Conservation (phyloP, 108 stramenopile species). For the Epithemia pelagica region DNA sequence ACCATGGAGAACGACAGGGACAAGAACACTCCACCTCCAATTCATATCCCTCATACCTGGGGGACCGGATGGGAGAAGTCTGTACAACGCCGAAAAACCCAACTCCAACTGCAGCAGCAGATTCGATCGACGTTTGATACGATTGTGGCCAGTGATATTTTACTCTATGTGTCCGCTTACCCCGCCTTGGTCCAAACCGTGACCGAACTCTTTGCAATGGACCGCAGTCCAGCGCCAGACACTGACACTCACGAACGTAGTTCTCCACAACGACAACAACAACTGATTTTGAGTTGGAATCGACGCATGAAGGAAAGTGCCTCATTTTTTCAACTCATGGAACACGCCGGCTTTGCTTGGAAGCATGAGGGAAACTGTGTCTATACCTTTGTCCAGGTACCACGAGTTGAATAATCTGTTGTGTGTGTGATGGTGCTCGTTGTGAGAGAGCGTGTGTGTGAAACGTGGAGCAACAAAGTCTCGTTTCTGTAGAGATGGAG, state of each 20-base stretch:
- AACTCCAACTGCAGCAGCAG: background rate
- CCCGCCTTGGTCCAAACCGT: conserved; percentile 23
- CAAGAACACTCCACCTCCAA: background rate
- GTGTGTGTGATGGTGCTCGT: no score
- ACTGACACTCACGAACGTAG: background rate
- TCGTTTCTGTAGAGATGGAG: no score
- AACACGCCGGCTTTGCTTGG: conserved; percentile 16
- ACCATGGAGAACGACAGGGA: background rate
- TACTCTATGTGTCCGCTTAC: conserved; percentile 20
- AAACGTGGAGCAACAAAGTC: no score
- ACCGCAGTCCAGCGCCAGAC: background rate
- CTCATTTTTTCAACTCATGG: conserved; percentile 22
- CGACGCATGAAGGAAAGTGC: conserved; percentile 26
- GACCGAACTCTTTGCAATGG: conserved; percentile 11
- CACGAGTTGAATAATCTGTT: no score
- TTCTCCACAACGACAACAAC: background rate
- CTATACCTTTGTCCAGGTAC: conserved; percentile 10
- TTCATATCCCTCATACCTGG: conserved; percentile 26
- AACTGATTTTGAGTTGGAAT: conserved; percentile 31
- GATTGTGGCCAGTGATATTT: conserved; percentile 17
- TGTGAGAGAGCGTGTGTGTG: no score
- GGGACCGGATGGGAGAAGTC: conserved; percentile 19
- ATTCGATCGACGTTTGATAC: conserved; percentile 7
- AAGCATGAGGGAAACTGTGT: conserved; percentile 16
- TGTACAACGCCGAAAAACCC: background rate